These are phyloP conservation scores for Aspergillus aculeatinus DNA, from an alignment of 2,329 filamentous ascomycete genomes.

Conservation along the genomic window DNA sequence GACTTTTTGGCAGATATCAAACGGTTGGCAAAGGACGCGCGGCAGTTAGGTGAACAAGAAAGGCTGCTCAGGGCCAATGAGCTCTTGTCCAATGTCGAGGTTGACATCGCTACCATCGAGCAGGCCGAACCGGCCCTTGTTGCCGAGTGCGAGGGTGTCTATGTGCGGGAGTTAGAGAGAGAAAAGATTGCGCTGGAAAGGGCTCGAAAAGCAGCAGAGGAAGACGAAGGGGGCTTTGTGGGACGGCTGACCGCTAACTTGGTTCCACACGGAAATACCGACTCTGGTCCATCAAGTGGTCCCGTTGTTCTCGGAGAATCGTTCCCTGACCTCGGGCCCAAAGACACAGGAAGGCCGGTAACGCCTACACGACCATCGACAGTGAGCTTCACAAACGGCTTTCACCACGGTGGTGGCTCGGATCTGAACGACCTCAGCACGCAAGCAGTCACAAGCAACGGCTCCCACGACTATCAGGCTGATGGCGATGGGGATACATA, in stretches of 20 bases:
- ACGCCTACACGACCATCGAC: conserved; percentile 57
- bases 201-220: conserved; percentile 41
- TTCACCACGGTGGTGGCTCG: conserved; percentile 46
- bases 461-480: conserved; percentile 45
- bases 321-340: conserved; percentile 54
- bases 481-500: conserved; percentile 57
- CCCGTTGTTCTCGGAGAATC: conserved; percentile 64
- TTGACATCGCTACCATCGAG: conserved; percentile 80
- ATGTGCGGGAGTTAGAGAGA: conserved; percentile 68
- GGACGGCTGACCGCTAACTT: conserved; percentile 52
- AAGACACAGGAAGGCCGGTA: conserved; percentile 51
- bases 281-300: conserved; percentile 50
- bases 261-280: conserved; percentile 52
- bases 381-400: conserved; percentile 55
- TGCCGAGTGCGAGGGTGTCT: conserved; percentile 77
- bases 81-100: conserved; percentile 87
- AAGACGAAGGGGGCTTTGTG: conserved; percentile 41
- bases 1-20: conserved; percentile 90
- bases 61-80: conserved; percentile 85
- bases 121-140: conserved; percentile 61
- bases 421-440: conserved; percentile 38
- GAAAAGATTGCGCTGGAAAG: conserved; percentile 64
- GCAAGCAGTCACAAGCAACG: conserved; percentile 55
- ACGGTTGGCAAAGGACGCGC: conserved; percentile 79
- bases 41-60: conserved; percentile 77